phyloP scores from a whole-genome alignment of 148 eudicot species.

The Rhododendron griersonianum region DNA sequence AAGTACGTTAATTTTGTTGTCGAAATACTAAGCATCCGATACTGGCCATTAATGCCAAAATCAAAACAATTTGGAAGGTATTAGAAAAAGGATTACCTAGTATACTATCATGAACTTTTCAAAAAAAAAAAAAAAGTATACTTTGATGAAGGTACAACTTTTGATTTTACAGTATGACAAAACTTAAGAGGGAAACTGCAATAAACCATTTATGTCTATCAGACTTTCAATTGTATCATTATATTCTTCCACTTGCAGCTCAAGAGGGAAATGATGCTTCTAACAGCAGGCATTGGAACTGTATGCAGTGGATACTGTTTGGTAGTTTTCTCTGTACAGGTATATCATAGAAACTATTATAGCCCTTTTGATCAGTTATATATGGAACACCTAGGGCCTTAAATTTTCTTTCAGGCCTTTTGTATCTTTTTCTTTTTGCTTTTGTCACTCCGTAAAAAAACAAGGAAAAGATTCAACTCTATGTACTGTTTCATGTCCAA shows the following conservation, averaged over 20 bases:
- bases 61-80: not conserved
- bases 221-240: not conserved
- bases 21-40: not conserved
- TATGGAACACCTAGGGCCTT: not conserved
- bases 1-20: not conserved
- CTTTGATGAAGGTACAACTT: not conserved
- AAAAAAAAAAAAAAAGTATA: not conserved
- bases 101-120: not conserved
- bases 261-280: constrained; percentile 75
- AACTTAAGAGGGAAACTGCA: not conserved
- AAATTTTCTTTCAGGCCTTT: not conserved
- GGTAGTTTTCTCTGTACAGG: constrained; percentile 69
- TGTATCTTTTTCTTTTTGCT: not conserved
- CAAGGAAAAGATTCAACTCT: not conserved
- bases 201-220: not conserved
- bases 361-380: not conserved
- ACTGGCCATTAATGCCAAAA: not conserved
- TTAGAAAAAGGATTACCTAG: not conserved
- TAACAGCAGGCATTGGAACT: constrained; percentile 80
- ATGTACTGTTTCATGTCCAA: not conserved
- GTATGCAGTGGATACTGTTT: constrained; percentile 88
- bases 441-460: not conserved
- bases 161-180: not conserved
- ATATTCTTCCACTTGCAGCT: constrained; percentile 51
- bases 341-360: constrained; percentile 10